Evolutionary conservation across 2,329 filamentous ascomycete species (phyloP).

Genomic region (Hypoxylon sp.): DNA sequence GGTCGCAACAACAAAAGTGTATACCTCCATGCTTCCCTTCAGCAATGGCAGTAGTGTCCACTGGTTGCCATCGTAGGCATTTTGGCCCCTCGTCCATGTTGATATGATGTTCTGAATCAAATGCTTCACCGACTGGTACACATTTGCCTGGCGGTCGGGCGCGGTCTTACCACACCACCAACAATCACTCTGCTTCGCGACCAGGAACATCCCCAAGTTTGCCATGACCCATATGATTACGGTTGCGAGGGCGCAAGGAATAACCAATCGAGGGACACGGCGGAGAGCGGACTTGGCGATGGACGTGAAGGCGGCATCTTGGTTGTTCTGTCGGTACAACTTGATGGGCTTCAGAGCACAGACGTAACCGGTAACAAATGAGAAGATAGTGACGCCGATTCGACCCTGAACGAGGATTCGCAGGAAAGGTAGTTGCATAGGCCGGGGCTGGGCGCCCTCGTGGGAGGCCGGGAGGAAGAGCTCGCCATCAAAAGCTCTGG

Average conservation of each 20-base stretch:
- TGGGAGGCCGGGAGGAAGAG: conserved; percentile 64
- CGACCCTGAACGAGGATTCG: conserved; percentile 73
- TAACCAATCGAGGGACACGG: conserved; percentile 69
- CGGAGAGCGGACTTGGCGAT: conserved; percentile 71
- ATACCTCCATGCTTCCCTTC: conserved; percentile 68
- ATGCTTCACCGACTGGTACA: conserved; percentile 60
- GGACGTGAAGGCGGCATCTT: conserved; percentile 66
- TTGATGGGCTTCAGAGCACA: conserved; percentile 73
- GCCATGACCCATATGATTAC: conserved; percentile 67
- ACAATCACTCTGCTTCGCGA: conserved; percentile 70
- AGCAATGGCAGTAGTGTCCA: conserved; percentile 71
- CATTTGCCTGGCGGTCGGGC: conserved; percentile 58
- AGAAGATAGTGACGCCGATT: conserved; percentile 76
- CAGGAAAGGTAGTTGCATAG: conserved; percentile 72
- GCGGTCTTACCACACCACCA: conserved; percentile 70
- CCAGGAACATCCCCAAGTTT: conserved; percentile 70
- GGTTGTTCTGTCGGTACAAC: conserved; percentile 67
- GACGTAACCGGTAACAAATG: conserved; percentile 75
- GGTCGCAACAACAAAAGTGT: conserved; percentile 67
- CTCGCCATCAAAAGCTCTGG: conserved; percentile 65
- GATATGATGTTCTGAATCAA: conserved; percentile 62
- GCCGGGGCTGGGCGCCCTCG: conserved; percentile 61
- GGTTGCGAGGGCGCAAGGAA: conserved; percentile 70
- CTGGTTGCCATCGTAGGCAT: conserved; percentile 70
- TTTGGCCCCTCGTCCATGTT: conserved; percentile 67